These are phyloP conservation scores for Talaromyces islandicus DNA, from an alignment of 2,329 filamentous ascomycete species.

Conservation along the genomic window DNA sequence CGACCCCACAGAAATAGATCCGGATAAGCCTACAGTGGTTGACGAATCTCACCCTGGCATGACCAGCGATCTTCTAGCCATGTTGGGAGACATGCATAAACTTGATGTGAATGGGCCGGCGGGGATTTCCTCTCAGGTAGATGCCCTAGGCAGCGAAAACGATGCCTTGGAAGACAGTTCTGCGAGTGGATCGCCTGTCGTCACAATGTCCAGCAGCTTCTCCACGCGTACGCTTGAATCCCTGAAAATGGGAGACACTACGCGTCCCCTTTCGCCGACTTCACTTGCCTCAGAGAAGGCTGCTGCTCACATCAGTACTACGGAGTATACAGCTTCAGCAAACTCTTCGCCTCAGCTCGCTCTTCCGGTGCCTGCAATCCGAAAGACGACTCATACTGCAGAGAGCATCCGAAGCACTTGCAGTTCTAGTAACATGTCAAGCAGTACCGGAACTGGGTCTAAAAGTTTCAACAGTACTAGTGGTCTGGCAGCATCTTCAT, in stretches of 20 bases:
- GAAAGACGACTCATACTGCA: slow-evolving; percentile 12
- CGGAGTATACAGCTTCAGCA: slow-evolving; percentile 18
- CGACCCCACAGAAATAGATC: slow-evolving; percentile 11
- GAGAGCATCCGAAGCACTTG: slow-evolving; percentile 31
- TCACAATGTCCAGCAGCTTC: slow-evolving; percentile 9
- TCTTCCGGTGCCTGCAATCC: slow-evolving; percentile 26
- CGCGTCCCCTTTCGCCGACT: slow-evolving; percentile 21
- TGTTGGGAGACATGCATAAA: slow-evolving; percentile 31
- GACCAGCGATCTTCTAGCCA: slow-evolving; percentile 31
- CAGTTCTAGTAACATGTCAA: slow-evolving; percentile 32
- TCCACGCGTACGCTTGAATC: slow-evolving; percentile 10
- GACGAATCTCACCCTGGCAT: slow-evolving; percentile 37
- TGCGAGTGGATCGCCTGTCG: slow-evolving; percentile 8
- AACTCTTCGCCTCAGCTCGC: slow-evolving; percentile 21
- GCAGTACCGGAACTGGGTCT: slow-evolving; percentile 23
- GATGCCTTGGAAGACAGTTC: slow-evolving; percentile 4
- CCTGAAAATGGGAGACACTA: slow-evolving; percentile 3
- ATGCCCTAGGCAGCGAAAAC: slow-evolving; percentile 1
- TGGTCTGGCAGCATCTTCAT: slow-evolving; percentile 28
- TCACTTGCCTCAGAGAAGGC: slow-evolving; percentile 14
- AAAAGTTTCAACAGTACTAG: slow-evolving; percentile 29
- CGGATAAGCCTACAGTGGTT: slow-evolving; percentile 16
- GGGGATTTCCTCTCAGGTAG: slow-evolving; percentile 3
- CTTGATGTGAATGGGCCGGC: slow-evolving; percentile 27
- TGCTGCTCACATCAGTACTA: slow-evolving; percentile 11